Evolutionary conservation across 768 basidiomycete genomes (phyloP).

Genomic region (Trametes elegans): DNA sequence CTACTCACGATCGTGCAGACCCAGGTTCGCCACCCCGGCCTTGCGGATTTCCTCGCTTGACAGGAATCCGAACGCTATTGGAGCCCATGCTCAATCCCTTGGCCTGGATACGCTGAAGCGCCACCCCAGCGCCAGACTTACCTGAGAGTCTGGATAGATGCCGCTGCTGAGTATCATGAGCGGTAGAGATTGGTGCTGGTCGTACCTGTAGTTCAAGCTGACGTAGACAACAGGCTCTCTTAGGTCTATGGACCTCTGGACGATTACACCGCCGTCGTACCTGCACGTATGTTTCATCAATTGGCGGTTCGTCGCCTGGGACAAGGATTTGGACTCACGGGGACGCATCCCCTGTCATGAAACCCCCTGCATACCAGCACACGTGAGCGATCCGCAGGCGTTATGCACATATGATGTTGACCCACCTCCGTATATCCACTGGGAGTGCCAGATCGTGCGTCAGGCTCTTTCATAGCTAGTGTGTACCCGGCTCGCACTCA

Average conservation of each 20-base stretch:
- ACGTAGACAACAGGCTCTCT: constrained; percentile 49
- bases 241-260: constrained; percentile 43
- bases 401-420: too few relatives aligned
- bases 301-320: too few relatives aligned
- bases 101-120: neutral
- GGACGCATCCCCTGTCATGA: too few relatives aligned
- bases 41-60: constrained; percentile 37
- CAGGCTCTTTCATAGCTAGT: neutral
- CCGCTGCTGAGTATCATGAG: too few relatives aligned
- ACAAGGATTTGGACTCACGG: too few relatives aligned
- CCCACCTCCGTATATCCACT: neutral
- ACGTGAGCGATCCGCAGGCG: too few relatives aligned
- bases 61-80: constrained; percentile 37
- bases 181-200: too few relatives aligned
- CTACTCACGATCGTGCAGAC: constrained; percentile 46
- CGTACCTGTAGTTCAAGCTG: constrained; percentile 47
- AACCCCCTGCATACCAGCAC: neutral
- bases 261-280: constrained; percentile 41
- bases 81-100: too few relatives aligned
- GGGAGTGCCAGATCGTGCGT: neutral
- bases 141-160: neutral
- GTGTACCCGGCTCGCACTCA: constrained; percentile 31
- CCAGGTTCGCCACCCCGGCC: constrained; percentile 42
- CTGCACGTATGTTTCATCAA: too few relatives aligned
- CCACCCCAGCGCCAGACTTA: neutral